Conservation (phyloP, 2,329 filamentous ascomycete genomes). For the Aplosporella prunicola region DNA sequence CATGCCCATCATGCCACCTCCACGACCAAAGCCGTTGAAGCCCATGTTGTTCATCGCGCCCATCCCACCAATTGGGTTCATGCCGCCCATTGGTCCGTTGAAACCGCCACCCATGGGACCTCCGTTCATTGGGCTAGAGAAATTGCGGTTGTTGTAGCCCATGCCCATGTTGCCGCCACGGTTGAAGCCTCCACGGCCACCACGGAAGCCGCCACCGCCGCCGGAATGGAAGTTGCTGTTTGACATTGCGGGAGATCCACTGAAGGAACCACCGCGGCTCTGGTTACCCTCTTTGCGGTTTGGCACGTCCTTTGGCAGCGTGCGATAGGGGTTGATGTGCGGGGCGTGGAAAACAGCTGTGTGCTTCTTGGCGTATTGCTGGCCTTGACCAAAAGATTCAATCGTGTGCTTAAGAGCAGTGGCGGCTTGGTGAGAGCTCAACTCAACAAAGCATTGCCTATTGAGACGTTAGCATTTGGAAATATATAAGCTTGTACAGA, state of each 20-base stretch:
- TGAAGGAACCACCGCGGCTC: slow-evolving; percentile 39
- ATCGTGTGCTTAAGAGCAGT: slow-evolving; percentile 77
- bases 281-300: slow-evolving; percentile 56
- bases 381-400: slow-evolving; percentile 52
- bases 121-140: slow-evolving; percentile 18
- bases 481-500: no score
- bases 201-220: slow-evolving; percentile 37
- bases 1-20: slow-evolving; percentile 31
- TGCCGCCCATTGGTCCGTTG: slow-evolving; percentile 26
- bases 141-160: slow-evolving; percentile 35
- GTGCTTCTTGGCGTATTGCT: slow-evolving; percentile 55
- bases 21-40: slow-evolving; percentile 33
- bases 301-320: slow-evolving; percentile 79
- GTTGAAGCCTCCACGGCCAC: slow-evolving; percentile 22
- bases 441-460: slow-evolving; percentile 74
- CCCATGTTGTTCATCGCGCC: slow-evolving; percentile 22
- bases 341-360: slow-evolving; percentile 67
- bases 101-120: slow-evolving; percentile 43
- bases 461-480: no score
- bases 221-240: slow-evolving; percentile 38
- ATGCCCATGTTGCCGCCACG: slow-evolving; percentile 27
- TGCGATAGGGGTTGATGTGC: slow-evolving; percentile 78
- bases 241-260: slow-evolving; percentile 30
- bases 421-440: slow-evolving; percentile 72
- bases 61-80: slow-evolving; percentile 17